These are phyloP conservation scores for Metarhizium brunneum DNA, from an alignment of 2,329 filamentous ascomycete species.

Conservation along the genomic window DNA sequence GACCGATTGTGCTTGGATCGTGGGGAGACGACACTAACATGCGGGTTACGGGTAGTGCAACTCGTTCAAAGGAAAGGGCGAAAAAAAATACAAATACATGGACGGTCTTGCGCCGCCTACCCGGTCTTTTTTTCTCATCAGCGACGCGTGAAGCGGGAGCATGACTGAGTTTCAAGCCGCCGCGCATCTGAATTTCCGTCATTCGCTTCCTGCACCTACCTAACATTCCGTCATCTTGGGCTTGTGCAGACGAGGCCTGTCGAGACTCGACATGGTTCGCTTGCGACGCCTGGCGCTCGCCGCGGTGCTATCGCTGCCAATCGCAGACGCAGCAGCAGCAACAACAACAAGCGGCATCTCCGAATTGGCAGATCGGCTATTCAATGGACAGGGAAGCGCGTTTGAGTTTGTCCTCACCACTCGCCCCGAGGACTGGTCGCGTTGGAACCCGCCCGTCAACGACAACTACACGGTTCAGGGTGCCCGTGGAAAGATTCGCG, in stretches of 20 bases:
- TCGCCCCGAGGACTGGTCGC: slow-evolving; percentile 9
- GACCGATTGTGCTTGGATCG: too few species aligned
- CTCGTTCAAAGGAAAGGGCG: too few species aligned
- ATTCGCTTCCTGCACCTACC: background rate
- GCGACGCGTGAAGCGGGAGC: background rate
- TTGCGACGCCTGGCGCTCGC: background rate
- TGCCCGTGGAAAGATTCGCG: slow-evolving; percentile 8
- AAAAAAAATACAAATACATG: too few species aligned
- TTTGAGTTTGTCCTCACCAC: slow-evolving; percentile 11
- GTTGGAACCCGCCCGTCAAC: slow-evolving; percentile 11
- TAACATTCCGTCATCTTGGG: background rate
- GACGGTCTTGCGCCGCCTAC: too few species aligned
- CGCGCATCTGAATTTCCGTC: background rate
- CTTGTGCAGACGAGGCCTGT: background rate
- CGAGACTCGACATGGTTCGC: background rate
- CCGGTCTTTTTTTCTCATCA: background rate
- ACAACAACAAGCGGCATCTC: slow-evolving; percentile 8
- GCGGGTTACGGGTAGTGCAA: too few species aligned
- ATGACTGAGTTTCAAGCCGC: too few species aligned
- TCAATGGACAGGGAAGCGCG: slow-evolving; percentile 6
- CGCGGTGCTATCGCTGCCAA: background rate
- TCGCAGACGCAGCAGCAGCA: background rate
- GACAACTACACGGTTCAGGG: slow-evolving; percentile 12
- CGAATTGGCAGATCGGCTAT: slow-evolving; percentile 10
- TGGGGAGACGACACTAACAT: too few species aligned